Evolutionary conservation across 2,329 filamentous ascomycete genomes (phyloP), one percentile per base, ranked within the genome.

Genomic region (Penicillium digitatum): DNA sequence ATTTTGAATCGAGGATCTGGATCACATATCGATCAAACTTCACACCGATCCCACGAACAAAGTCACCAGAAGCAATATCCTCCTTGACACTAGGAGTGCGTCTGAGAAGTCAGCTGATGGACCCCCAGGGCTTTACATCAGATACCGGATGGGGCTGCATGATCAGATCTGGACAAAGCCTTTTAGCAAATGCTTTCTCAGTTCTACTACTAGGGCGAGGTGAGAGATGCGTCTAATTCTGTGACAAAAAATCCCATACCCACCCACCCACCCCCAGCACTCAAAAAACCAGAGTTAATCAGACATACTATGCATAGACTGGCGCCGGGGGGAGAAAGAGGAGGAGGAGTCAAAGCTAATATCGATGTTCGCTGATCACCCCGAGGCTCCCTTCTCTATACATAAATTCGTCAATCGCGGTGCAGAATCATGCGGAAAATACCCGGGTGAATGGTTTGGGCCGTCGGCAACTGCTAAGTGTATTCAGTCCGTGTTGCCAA

Each of bases 111-210:
- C 88, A 90, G 67, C 77, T 97, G 6, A 82, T 84, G 11, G 90
- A 96, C 46, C 84, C 89, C 54, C 81, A 81, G 26, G 91, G 89
- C 5, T 99, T 97, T 74, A 88, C 90, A 11, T 93, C 90, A 2
- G 94, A 99, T 71, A 92, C 90, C 10, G 94, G 94, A 48, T 99
- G 95, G 91, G 94, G 94, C 0, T 99, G 94, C 69, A 99, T 99
- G 94, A 97, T 99, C 65, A 82, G 94, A 56, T 96, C 93, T 6
- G 94, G 94, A 3, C 94, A 99, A 76, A 93, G 90, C 67, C 80
- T 99, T 26, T 79, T 99, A 39, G 93, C 93, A 42, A 99, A 97
- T 73, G 82, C 93, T 1, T 79, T 97, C 65, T 76, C 84, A 18
- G 81, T 88, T 52, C 76, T 92, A 45, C 79, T 82, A 37, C 76